Evolutionary conservation across 2,329 filamentous ascomycete species (phyloP), one percentile per base, ranked within the genome.

Genomic region (Sporothrix dimorphospora): DNA sequence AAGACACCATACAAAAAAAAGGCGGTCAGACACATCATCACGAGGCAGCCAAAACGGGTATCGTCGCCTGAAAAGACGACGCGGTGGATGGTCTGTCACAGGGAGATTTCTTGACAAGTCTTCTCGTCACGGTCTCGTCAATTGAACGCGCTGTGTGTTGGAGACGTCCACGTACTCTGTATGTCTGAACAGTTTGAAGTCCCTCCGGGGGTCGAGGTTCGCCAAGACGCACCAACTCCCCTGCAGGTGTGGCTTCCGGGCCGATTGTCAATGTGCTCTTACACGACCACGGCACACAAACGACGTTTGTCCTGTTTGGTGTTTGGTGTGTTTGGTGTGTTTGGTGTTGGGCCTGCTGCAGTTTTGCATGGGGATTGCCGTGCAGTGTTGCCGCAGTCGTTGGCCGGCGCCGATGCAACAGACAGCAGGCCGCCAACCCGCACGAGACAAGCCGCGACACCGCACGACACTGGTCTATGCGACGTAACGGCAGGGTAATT

Each of bases 181-280:
- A n/a, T n/a, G n/a, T n/a, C n/a, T n/a, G n/a, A n/a, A n/a, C n/a
- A n/a, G n/a, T n/a, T n/a, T n/a, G n/a, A n/a, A n/a, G n/a, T n/a
- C n/a, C n/a, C n/a, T n/a, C n/a, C n/a, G n/a, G 30, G 30, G 30
- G 30, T 7, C 27, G 14, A 11, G 30, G 53, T 57, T 57, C 27
- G 53, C 53, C 53, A 57, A 57, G 27, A 57, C 53, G 53, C 53
- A 57, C 53, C 53, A 57, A 57, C 53, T 16, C 55, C 55, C 27
- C 16, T 19, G 16, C 19, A n/a, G 38, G 38, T 45, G 59, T 45
- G 38, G 45, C 38, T 16, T 65, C 59, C 59, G 59, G 59, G 59
- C 59, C 59, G 59, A 65, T 65, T 65, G 59, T 65, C 59, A 38
- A 65, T 55, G 51, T 47, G 45, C 14, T 19, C 45, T 11, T 51